Evolutionary conservation across 805 yeast species (phyloP).

Genomic region (Yamadazyma insecticola): DNA sequence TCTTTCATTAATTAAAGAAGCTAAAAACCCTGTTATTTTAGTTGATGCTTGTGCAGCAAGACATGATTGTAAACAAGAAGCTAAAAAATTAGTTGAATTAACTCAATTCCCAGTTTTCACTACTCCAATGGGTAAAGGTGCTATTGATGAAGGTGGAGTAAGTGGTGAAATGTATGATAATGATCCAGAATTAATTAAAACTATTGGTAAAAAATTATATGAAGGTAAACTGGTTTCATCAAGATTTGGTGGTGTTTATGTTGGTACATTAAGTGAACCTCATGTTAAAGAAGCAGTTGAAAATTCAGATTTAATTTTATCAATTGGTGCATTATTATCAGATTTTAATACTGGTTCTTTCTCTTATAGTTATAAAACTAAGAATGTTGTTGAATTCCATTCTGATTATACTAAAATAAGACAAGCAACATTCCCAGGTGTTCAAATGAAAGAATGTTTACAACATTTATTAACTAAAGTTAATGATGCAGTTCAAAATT

Average conservation of each 20-base stretch:
- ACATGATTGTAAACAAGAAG: conserved; percentile 33
- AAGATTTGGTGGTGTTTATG: conserved; percentile 37
- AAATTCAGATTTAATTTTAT: conserved; percentile 31
- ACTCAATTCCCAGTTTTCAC: conserved; percentile 38
- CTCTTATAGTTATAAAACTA: conserved; percentile 35
- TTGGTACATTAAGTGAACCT: conserved; percentile 34
- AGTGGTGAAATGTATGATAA: conserved; percentile 20
- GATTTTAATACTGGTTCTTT: conserved; percentile 40
- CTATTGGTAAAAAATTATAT: conserved; percentile 18
- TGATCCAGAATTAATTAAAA: conserved; percentile 20
- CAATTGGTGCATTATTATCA: conserved; percentile 35
- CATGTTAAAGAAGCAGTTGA: conserved; percentile 34
- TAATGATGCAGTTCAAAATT: conserved; percentile 33
- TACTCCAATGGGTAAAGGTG: conserved; percentile 40
- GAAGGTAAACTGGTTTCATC: conserved; percentile 17
- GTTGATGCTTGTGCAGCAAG: conserved; percentile 40
- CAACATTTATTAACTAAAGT: conserved; percentile 37
- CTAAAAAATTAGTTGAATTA: conserved; percentile 25
- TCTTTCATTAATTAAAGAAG: conserved; percentile 18
- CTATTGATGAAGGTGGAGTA: conserved; percentile 34
- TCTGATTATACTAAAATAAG: conserved; percentile 37
- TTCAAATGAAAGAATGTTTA: conserved; percentile 43
- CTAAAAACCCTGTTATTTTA: conserved; percentile 31
- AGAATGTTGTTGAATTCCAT: conserved; percentile 37
- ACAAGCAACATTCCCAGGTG: conserved; percentile 38